Evolutionary conservation across 768 basidiomycete genomes (phyloP), one percentile per base, ranked within the genome.

Genomic region (Floccularia luteovirens): DNA sequence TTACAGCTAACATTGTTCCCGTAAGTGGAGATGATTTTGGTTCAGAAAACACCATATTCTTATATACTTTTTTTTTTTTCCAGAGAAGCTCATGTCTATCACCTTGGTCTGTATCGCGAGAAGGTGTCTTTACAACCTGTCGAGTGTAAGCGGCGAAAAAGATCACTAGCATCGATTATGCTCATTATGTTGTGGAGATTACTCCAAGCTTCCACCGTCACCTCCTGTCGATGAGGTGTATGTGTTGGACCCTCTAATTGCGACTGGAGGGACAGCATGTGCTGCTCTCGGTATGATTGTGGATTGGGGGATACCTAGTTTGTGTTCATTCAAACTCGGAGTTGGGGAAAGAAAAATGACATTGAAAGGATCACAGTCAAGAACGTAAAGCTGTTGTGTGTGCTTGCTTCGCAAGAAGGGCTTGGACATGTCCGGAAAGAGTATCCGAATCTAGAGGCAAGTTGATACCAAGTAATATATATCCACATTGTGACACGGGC

Each of bases 201-300:
- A 91, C 61, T 92, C 90, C 38, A 93, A 93, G 63, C 70, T 94
- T 24, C 92, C 91, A 10, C 63, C 77, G 25, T 63, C 66, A 6
- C 78, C 83, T 3, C 78, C 82, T 0, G 75, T 93, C 11, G 93
- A 97, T 53, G 60, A 75, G 28, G 80, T 91, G n/a, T 90, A 80
- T 62, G 66, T 98, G 17, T 69, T 97, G 22, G 94, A 98, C 50
- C 94, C 94, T 13, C 63, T 97, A 23, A 82, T 97, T 51, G 94
- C 94, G 0, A 97, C 94, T 2, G 94, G 92, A 38, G 88, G 90
- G 8, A 97, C 94, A 3, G 90, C 88, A 2, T 72, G 75, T 46
- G 92, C 94, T 13, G 93, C 93, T 6, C 57, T 97, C 41, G 53
- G 73, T 37, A 97, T 96, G 90, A 71, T 94, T 38, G 50, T 70